phyloP scores from a whole-genome alignment of 2,329 filamentous ascomycete species.

The Alternaria sp. region DNA sequence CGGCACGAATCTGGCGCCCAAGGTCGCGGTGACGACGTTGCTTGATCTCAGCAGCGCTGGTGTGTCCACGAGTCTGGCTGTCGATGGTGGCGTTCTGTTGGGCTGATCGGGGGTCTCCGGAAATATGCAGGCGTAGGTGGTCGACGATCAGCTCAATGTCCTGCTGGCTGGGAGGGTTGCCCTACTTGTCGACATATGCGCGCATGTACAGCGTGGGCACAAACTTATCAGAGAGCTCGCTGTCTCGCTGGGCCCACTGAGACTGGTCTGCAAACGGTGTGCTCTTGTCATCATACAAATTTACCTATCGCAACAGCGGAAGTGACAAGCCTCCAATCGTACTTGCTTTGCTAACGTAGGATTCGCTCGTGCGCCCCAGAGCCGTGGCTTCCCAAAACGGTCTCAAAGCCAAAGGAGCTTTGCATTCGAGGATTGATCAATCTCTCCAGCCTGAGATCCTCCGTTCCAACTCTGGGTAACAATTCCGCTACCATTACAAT shows the following conservation, averaged over 20 bases:
- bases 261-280: neutral
- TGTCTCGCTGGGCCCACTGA: neutral
- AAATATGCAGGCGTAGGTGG: too few species aligned
- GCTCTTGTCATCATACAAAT: neutral
- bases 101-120: too few species aligned
- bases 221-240: too few species aligned
- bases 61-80: too few species aligned
- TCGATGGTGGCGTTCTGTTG: too few species aligned
- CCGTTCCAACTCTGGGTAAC: neutral
- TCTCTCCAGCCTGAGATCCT: neutral
- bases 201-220: neutral
- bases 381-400: neutral
- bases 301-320: neutral
- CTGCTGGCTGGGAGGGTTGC: too few species aligned
- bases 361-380: neutral
- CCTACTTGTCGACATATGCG: too few species aligned
- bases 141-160: too few species aligned
- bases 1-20: too few species aligned
- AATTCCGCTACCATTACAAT: neutral
- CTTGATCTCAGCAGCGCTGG: too few species aligned
- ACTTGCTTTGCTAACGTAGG: neutral
- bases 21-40: too few species aligned
- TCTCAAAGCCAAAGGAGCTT: neutral
- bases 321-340: neutral
- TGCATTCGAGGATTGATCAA: neutral